These are phyloP conservation scores for Metrosideros polymorpha DNA, from an alignment of 441 rosid genomes.

Conservation along the genomic window DNA sequence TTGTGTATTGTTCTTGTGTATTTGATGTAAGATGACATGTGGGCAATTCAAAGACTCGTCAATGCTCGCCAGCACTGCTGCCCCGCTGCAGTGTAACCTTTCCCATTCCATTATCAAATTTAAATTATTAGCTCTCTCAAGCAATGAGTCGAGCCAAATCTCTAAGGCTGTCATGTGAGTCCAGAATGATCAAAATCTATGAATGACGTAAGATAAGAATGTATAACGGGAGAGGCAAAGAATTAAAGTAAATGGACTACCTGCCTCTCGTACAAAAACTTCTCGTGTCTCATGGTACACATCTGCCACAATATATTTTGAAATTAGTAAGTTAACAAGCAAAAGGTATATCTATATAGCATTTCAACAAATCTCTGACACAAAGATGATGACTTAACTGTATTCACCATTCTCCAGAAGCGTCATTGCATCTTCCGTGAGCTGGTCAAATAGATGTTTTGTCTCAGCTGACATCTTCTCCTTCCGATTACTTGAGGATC, in stretches of 20 bases:
- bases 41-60: not conserved
- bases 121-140: not conserved
- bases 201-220: not conserved
- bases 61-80: not conserved
- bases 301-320: constrained; percentile 39
- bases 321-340: not conserved
- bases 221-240: not conserved
- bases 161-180: not conserved
- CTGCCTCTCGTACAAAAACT: constrained; percentile 84
- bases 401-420: constrained; percentile 79
- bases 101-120: not conserved
- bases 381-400: constrained; percentile 39
- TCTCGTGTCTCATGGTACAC: constrained; percentile 79
- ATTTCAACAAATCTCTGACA: not conserved
- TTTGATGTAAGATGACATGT: not conserved
- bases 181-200: not conserved
- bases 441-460: constrained; percentile 74
- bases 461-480: constrained; percentile 79
- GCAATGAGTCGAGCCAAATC: not conserved
- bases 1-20: not conserved
- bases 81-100: not conserved
- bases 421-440: constrained; percentile 88
- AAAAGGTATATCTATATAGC: not conserved
- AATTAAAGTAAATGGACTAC: constrained; percentile 24
- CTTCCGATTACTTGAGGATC: constrained; percentile 60